phyloP scores from a whole-genome alignment of 73 alveolate genomes.

The Paramecium biaurelia region DNA sequence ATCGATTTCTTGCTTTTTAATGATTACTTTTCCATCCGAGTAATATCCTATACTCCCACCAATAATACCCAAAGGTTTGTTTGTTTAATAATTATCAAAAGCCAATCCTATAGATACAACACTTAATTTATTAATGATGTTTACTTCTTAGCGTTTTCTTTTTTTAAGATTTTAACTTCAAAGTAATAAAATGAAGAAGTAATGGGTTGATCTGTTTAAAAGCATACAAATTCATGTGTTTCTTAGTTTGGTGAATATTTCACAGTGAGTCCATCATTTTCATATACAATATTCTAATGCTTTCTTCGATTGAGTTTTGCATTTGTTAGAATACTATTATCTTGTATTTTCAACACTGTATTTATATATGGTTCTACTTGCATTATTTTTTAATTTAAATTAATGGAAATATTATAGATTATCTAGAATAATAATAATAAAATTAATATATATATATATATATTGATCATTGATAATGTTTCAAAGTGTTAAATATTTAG shows the following conservation, averaged over 20 bases:
- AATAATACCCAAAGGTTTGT: neutral
- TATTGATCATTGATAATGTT: neutral
- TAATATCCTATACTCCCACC: neutral
- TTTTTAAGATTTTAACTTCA: conserved; percentile 1
- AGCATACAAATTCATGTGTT: neutral
- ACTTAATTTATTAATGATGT: neutral
- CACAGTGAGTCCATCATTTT: neutral
- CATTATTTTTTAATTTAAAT: neutral
- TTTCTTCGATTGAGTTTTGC: neutral
- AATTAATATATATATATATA: neutral
- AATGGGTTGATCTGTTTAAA: neutral
- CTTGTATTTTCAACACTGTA: neutral
- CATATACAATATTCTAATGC: neutral
- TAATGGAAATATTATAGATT: neutral
- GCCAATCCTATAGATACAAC: neutral
- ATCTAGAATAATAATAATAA: neutral
- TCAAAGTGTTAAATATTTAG: neutral
- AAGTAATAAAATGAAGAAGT: conserved; percentile 7
- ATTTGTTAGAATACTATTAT: neutral
- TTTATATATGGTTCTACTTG: neutral
- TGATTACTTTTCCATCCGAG: neutral
- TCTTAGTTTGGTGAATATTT: neutral
- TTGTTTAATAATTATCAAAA: neutral
- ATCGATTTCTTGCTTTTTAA: neutral
- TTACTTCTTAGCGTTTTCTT: neutral